Conservation (phyloP, 495 filamentous ascomycete genomes). For the Daldinia vernicosa region DNA sequence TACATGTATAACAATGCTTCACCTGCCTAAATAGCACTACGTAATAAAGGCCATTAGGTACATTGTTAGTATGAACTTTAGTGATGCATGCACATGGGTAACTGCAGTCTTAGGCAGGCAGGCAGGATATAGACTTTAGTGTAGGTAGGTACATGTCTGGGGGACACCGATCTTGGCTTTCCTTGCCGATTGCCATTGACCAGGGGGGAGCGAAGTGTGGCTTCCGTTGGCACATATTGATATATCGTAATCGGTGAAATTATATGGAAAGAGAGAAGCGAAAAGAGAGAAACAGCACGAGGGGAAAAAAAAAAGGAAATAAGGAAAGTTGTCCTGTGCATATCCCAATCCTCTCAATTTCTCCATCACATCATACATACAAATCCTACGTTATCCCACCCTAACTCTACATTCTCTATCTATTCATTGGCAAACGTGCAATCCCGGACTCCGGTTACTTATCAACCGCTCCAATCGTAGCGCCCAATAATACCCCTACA, state of each 20-base stretch:
- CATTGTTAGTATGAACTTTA: not conserved
- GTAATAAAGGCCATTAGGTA: not conserved
- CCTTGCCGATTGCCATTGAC: not conserved
- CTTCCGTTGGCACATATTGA: not conserved
- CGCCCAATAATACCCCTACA: not conserved
- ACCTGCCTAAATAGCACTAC: constrained; percentile 2
- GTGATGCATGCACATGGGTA: not conserved
- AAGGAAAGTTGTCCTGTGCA: constrained; percentile 10
- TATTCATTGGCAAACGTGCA: constrained; percentile 30
- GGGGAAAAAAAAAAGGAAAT: not conserved
- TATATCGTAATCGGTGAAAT: constrained; percentile 17
- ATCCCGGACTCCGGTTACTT: constrained; percentile 25
- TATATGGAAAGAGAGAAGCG: constrained; percentile 6
- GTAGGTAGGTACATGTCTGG: not conserved
- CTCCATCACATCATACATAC: constrained; percentile 13
- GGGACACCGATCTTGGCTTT: not conserved
- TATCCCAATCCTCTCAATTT: not conserved
- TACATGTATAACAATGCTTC: not conserved
- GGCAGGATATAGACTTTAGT: not conserved
- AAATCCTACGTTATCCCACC: constrained; percentile 41
- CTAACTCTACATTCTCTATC: constrained; percentile 8
- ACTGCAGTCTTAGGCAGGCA: not conserved
- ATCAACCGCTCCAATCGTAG: constrained; percentile 39
- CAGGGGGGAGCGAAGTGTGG: not conserved
- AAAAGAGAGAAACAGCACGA: not conserved